Percentiles rank a stretch among this genome's conserved stretches.
Evolutionary conservation across 495 filamentous ascomycete species (phyloP).

Genomic region (Trichoderma asperelloides): DNA sequence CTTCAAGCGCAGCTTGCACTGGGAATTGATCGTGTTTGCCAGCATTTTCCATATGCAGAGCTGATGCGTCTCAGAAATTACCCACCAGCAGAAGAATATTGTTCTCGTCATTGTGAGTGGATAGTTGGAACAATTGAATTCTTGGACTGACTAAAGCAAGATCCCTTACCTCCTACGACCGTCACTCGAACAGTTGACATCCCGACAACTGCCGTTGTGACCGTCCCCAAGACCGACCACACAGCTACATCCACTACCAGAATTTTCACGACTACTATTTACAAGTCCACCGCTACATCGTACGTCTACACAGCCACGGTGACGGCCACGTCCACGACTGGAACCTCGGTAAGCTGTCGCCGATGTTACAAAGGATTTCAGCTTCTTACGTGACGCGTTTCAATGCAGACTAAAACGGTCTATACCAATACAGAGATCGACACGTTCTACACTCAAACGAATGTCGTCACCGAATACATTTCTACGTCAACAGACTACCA

Average conservation of each 20-base stretch:
- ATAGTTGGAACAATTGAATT: not conserved
- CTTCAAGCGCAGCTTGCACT: not conserved
- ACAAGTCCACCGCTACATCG: not conserved
- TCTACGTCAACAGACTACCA: not conserved
- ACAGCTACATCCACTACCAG: not conserved
- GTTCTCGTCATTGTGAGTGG: not conserved
- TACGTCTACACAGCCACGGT: not conserved
- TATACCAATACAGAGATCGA: not conserved
- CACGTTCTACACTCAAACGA: not conserved
- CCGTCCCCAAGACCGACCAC: not conserved
- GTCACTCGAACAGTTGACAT: not conserved
- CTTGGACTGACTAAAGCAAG: not conserved
- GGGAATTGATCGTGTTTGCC: not conserved
- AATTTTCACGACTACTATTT: not conserved
- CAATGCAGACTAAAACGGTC: not conserved
- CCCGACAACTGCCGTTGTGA: not conserved
- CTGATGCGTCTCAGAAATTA: not conserved
- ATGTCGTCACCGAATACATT: not conserved
- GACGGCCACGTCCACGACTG: not conserved
- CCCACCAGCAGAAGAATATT: not conserved
- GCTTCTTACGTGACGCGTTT: not conserved
- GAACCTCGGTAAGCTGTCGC: not conserved
- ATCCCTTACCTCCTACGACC: not conserved
- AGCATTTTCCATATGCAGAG: not conserved
- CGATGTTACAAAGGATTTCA: too few species aligned